A percentile compares a stretch with the other conserved stretches of the same genome.
phyloP scores from a whole-genome alignment of 2,329 filamentous ascomycete species.

The Curvularia sp. region DNA sequence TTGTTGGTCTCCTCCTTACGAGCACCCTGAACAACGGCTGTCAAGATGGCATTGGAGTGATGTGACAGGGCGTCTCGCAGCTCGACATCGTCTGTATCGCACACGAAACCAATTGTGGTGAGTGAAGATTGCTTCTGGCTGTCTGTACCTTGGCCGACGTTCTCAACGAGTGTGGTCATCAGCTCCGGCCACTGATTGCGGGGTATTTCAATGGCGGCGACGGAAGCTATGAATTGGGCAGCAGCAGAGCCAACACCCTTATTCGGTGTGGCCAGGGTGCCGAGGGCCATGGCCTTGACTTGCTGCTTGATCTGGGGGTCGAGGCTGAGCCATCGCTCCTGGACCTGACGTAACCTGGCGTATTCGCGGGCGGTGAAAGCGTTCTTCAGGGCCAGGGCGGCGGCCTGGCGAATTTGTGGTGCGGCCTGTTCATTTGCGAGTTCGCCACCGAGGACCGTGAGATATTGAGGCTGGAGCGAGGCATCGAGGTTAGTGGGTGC shows the following conservation, averaged over 20 bases:
- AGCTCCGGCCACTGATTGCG: constrained; percentile 92
- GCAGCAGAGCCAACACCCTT: constrained; percentile 84
- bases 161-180: constrained; percentile 87
- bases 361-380: constrained; percentile 94
- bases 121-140: constrained; percentile 94
- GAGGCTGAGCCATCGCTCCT: constrained; percentile 89
- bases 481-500: constrained; percentile 42
- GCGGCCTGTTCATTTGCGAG: constrained; percentile 88
- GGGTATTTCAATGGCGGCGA: constrained; percentile 93
- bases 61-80: constrained; percentile 79
- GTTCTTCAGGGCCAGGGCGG: constrained; percentile 97
- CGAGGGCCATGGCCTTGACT: constrained; percentile 89
- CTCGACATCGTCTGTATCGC: constrained; percentile 90
- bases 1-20: constrained; percentile 92
- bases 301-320: constrained; percentile 81
- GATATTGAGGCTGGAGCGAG: constrained; percentile 76
- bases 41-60: constrained; percentile 97
- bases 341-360: constrained; percentile 83
- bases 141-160: constrained; percentile 84
- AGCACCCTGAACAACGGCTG: constrained; percentile 95
- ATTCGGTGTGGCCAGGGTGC: constrained; percentile 82
- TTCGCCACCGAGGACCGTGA: constrained; percentile 83
- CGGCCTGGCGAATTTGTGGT: constrained; percentile 86
- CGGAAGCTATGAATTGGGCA: constrained; percentile 93
- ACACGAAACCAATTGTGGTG: constrained; percentile 97